A percentile compares a stretch with the other conserved stretches of the same genome.
Evolutionary conservation across 805 yeast species (phyloP).

Genomic region (Lachancea lanzarotensis): DNA sequence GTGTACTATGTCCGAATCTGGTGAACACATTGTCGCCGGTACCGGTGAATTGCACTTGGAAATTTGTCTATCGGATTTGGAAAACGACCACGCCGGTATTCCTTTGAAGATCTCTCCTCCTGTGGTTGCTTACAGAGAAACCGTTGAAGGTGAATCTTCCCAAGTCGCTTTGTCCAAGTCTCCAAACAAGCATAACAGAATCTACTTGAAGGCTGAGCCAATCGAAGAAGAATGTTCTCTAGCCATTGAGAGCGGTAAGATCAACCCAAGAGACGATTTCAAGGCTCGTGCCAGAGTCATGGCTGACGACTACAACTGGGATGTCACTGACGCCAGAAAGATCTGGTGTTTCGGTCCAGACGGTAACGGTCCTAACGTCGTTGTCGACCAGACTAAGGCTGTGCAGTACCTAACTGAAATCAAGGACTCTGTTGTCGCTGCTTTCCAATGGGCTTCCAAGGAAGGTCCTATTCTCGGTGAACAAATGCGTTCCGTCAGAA

Average conservation of each 20-base stretch:
- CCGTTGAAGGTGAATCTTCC: constrained; percentile 88
- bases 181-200: constrained; percentile 99
- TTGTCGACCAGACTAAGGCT: constrained; percentile 99
- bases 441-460: constrained; percentile 99
- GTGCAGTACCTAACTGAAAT: constrained; percentile 98
- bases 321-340: constrained; percentile 99
- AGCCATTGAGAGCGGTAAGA: constrained; percentile 90
- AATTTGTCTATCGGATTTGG: constrained; percentile 92
- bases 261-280: constrained; percentile 95
- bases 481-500: constrained; percentile 90
- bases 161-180: constrained; percentile 97
- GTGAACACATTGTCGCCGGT: constrained; percentile 99
- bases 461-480: constrained; percentile 99
- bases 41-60: constrained; percentile 99
- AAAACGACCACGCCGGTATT: constrained; percentile 98
- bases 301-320: constrained; percentile 99
- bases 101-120: constrained; percentile 98
- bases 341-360: constrained; percentile 99
- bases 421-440: constrained; percentile 99
- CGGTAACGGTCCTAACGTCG: constrained; percentile 97
- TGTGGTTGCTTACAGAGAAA: constrained; percentile 98
- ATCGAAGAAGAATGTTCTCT: constrained; percentile 84
- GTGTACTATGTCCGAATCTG: constrained; percentile 79
- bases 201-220: constrained; percentile 96
- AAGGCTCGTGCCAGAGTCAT: constrained; percentile 97